Evolutionary conservation across 306 rosid species (phyloP).

Genomic region (Inga laurina): DNA sequence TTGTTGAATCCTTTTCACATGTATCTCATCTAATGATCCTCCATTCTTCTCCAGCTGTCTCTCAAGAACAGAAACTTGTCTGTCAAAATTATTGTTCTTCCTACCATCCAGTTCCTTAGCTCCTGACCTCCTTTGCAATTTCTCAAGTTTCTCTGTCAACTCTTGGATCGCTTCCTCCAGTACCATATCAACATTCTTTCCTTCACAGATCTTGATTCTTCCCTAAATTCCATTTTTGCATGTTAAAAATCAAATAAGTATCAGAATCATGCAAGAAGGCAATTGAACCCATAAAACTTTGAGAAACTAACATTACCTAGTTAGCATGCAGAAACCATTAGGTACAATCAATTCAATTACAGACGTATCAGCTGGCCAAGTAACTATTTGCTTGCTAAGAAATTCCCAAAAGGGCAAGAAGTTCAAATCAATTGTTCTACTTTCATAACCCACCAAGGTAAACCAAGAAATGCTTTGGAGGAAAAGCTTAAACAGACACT

Average conservation of each 20-base stretch:
- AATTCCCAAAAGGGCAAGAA: neutral
- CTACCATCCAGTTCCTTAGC: constrained; percentile 37
- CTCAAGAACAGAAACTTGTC: constrained; percentile 58
- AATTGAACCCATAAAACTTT: neutral
- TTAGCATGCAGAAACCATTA: neutral
- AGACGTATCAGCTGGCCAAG: neutral
- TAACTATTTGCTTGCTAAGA: neutral
- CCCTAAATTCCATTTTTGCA: constrained; percentile 56
- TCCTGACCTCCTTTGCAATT: constrained; percentile 56
- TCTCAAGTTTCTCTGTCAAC: constrained; percentile 66
- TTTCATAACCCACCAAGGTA: neutral
- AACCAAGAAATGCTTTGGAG: neutral
- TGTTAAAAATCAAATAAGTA: constrained; percentile 20
- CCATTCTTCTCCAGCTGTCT: constrained; percentile 58
- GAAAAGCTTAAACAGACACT: neutral
- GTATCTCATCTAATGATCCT: constrained; percentile 55
- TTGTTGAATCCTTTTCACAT: constrained; percentile 60
- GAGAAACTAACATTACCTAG: neutral
- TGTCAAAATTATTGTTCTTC: constrained; percentile 60
- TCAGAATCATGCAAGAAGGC: constrained; percentile 4
- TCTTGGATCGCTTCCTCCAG: constrained; percentile 69
- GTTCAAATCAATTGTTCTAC: neutral
- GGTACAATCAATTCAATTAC: neutral
- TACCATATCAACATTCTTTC: constrained; percentile 43
- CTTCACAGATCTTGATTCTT: constrained; percentile 65